Conservation (phyloP, 768 basidiomycete genomes). For the Boletus sp. region DNA sequence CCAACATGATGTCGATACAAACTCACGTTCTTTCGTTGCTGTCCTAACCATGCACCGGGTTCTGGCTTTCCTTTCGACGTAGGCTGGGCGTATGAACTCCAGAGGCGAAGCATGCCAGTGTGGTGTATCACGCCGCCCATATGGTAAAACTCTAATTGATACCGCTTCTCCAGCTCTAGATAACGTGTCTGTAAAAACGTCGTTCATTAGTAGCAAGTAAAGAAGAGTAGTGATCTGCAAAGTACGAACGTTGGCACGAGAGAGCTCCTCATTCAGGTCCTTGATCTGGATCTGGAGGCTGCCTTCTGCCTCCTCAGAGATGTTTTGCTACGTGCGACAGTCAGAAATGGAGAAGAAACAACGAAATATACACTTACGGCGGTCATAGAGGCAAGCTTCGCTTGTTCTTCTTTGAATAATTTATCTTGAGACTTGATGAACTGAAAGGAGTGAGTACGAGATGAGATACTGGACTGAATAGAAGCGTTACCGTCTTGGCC, state of each 20-base stretch:
- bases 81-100: slow-evolving; percentile 56
- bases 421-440: slow-evolving; percentile 94
- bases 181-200: slow-evolving; percentile 41
- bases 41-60: slow-evolving; percentile 68
- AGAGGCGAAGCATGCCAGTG: slow-evolving; percentile 60
- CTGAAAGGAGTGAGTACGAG: slow-evolving; percentile 37
- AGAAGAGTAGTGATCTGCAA: neutral
- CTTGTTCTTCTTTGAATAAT: slow-evolving; percentile 79
- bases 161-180: slow-evolving; percentile 56
- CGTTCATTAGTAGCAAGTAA: slow-evolving; percentile 1
- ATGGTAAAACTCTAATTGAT: slow-evolving; percentile 75
- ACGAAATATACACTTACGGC: slow-evolving; percentile 38
- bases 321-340: slow-evolving; percentile 34
- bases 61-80: slow-evolving; percentile 44
- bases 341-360: slow-evolving; percentile 9
- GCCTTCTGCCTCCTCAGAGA: slow-evolving; percentile 72
- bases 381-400: slow-evolving; percentile 47
- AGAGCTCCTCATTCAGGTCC: slow-evolving; percentile 62
- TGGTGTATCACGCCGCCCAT: slow-evolving; percentile 77
- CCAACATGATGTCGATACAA: neutral
- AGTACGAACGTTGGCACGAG: slow-evolving; percentile 49
- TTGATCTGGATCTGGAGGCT: slow-evolving; percentile 64
- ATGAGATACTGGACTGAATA: neutral
- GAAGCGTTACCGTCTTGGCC: slow-evolving; percentile 60
- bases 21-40: slow-evolving; percentile 54